phyloP scores from a whole-genome alignment of 1,284 basidiomycete genomes.

The Porodaedalea pini region DNA sequence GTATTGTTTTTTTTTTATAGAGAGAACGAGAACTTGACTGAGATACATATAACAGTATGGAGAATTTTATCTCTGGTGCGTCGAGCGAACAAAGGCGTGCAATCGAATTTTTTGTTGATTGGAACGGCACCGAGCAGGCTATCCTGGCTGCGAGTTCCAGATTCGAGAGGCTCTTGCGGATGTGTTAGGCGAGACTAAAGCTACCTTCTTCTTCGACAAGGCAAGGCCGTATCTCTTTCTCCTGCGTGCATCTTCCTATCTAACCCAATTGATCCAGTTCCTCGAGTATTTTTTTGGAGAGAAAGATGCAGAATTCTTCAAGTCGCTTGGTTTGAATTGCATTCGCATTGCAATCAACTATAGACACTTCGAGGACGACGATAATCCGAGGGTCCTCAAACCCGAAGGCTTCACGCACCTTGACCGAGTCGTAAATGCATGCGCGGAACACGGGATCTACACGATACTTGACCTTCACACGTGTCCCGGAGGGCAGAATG shows the following conservation, averaged over 20 bases:
- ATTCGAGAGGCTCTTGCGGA: slow-evolving; percentile 65
- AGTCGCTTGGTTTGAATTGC: slow-evolving; percentile 66
- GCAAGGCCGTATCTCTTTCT: slow-evolving; percentile 31
- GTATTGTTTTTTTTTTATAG: slow-evolving; percentile 14
- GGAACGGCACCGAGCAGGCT: slow-evolving; percentile 38
- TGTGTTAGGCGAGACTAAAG: slow-evolving; percentile 62
- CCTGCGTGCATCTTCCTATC: not conserved
- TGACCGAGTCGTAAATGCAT: slow-evolving; percentile 56
- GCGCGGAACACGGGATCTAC: slow-evolving; percentile 55
- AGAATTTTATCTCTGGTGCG: slow-evolving; percentile 57
- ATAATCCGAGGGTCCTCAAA: slow-evolving; percentile 62
- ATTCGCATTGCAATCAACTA: slow-evolving; percentile 67
- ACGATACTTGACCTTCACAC: slow-evolving; percentile 59
- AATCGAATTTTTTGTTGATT: not conserved
- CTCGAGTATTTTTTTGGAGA: slow-evolving; percentile 72
- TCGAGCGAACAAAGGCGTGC: not conserved
- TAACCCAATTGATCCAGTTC: slow-evolving; percentile 41
- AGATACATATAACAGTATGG: slow-evolving; percentile 41
- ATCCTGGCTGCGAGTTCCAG: slow-evolving; percentile 59
- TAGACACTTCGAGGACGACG: slow-evolving; percentile 67
- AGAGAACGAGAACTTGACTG: not conserved
- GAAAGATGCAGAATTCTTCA: slow-evolving; percentile 68
- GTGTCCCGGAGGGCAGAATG: slow-evolving; percentile 56
- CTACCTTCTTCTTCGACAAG: slow-evolving; percentile 77
- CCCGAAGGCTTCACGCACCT: slow-evolving; percentile 59